Conservation (phyloP, 306 rosid species). For the Rosa persica region DNA sequence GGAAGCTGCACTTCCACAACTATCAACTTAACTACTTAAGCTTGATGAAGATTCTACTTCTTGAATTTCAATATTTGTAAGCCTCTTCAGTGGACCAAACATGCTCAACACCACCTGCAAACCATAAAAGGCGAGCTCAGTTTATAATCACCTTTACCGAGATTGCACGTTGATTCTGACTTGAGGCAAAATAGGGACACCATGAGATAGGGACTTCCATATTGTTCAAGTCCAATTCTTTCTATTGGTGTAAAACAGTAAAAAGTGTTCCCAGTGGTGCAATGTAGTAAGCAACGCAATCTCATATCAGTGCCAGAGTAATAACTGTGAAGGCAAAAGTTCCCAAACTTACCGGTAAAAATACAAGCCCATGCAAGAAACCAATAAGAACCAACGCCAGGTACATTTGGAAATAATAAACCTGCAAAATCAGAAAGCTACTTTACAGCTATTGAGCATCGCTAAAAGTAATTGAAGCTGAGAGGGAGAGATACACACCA, state of each 20-base stretch:
- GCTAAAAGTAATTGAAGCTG: conserved; percentile 17
- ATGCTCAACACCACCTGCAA: conserved; percentile 80
- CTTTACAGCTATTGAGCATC: conserved; percentile 12
- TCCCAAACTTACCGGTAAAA: conserved; percentile 81
- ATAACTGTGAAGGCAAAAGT: background rate
- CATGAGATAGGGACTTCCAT: background rate
- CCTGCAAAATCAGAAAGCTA: conserved; percentile 55
- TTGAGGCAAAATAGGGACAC: background rate
- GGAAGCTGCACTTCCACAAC: background rate
- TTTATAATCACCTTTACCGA: background rate
- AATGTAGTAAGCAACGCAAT: background rate
- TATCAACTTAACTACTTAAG: conserved; percentile 25
- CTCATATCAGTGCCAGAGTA: background rate
- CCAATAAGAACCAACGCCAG: conserved; percentile 91
- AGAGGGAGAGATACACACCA: conserved; percentile 54
- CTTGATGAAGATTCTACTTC: conserved; percentile 38
- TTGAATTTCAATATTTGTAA: conserved; percentile 29
- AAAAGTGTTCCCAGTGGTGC: background rate
- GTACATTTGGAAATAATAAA: conserved; percentile 96
- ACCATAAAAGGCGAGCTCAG: conserved; percentile 7
- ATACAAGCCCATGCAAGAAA: conserved; percentile 93
- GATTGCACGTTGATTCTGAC: no score
- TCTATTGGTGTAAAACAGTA: background rate
- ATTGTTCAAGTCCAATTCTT: background rate
- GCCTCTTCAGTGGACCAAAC: conserved; percentile 74